phyloP scores from a whole-genome alignment of 345 rosid genomes.

The Boechera retrofracta region DNA sequence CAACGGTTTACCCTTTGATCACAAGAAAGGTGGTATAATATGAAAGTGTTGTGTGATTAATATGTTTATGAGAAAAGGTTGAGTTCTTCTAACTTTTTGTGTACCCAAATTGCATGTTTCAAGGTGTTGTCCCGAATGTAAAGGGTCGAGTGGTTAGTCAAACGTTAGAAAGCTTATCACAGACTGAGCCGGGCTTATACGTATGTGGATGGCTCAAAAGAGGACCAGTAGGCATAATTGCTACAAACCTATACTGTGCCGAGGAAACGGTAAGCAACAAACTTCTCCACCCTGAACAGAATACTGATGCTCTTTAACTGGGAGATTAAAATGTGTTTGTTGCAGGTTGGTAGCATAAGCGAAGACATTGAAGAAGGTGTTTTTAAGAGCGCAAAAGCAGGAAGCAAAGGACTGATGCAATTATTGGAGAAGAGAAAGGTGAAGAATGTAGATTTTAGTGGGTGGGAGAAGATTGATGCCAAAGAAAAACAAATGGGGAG shows the following conservation, averaged over 20 bases:
- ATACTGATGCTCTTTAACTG: slow-evolving; percentile 14
- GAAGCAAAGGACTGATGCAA: slow-evolving; percentile 70
- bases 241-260: slow-evolving; percentile 87
- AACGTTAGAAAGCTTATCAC: slow-evolving; percentile 48
- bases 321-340: slow-evolving; percentile 13
- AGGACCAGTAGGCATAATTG: slow-evolving; percentile 92
- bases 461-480: slow-evolving; percentile 80
- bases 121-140: slow-evolving; percentile 80
- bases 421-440: slow-evolving; percentile 57
- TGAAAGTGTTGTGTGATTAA: not conserved
- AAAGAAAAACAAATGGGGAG: slow-evolving; percentile 74
- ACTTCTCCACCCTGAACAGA: not conserved
- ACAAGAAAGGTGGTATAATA: slow-evolving; percentile 60
- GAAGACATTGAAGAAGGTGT: slow-evolving; percentile 68
- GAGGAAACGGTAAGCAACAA: slow-evolving; percentile 82
- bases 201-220: slow-evolving; percentile 97
- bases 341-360: slow-evolving; percentile 74
- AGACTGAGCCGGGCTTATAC: slow-evolving; percentile 70
- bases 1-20: slow-evolving; percentile 78
- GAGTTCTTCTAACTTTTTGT: not conserved
- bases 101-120: slow-evolving; percentile 19
- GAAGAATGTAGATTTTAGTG: slow-evolving; percentile 56
- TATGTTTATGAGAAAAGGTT: not conserved
- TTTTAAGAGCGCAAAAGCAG: slow-evolving; percentile 52
- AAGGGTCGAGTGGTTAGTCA: slow-evolving; percentile 69